phyloP scores from a whole-genome alignment of 768 basidiomycete species.

The Kwoniella heveanensis region DNA sequence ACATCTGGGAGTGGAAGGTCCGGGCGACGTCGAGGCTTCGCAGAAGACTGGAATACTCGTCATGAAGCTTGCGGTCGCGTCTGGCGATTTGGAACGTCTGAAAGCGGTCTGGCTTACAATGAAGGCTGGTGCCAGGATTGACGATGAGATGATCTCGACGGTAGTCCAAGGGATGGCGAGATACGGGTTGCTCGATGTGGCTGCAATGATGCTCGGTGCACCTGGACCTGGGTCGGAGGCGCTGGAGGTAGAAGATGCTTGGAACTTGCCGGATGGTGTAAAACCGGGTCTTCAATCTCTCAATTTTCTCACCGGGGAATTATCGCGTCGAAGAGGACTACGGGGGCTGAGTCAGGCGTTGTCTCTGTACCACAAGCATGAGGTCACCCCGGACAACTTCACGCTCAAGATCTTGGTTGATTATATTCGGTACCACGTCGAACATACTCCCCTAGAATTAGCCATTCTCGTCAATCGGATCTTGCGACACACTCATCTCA shows the following conservation, averaged over 20 bases:
- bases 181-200: conserved; percentile 6
- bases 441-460: conserved; percentile 16
- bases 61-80: neutral
- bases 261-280: conserved; percentile 14
- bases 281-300: conserved; percentile 10
- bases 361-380: neutral
- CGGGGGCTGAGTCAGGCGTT: conserved; percentile 14
- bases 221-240: neutral
- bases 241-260: conserved; percentile 1
- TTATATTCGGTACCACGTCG: conserved; percentile 7
- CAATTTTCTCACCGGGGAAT: conserved; percentile 16
- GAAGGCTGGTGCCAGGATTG: neutral
- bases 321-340: conserved; percentile 12
- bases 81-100: conserved; percentile 9
- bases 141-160: conserved; percentile 7
- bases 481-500: conserved; percentile 7
- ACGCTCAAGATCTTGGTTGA: conserved; percentile 31
- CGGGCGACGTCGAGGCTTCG: conserved; percentile 9
- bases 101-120: conserved; percentile 13
- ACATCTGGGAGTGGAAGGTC: neutral
- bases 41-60: conserved; percentile 10
- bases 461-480: conserved; percentile 20
- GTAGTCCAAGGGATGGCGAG: conserved; percentile 7
- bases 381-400: conserved; percentile 22
- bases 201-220: conserved; percentile 9